phyloP scores from a whole-genome alignment of 371 early-diverging fungal genomes.

The Quaeritorhiza haematococci region DNA sequence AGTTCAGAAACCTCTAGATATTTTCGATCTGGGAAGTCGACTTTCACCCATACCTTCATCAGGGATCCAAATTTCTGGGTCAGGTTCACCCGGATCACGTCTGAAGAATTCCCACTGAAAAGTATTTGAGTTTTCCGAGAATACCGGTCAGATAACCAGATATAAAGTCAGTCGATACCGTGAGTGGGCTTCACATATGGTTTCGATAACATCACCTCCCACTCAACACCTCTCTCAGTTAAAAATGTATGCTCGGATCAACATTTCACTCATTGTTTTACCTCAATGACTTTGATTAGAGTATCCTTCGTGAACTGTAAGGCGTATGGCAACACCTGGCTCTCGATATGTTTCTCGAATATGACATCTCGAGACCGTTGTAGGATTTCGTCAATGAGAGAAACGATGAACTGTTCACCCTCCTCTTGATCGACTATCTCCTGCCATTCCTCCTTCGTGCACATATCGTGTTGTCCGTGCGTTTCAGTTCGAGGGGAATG shows the following conservation, averaged over 20 bases:
- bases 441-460: conserved; percentile 34
- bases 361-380: conserved; percentile 40
- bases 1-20: neutral
- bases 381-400: conserved; percentile 40
- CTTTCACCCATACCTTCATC: conserved; percentile 40
- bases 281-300: conserved; percentile 22
- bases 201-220: neutral
- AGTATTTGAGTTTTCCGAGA: neutral
- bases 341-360: conserved; percentile 50
- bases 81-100: conserved; percentile 35
- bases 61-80: conserved; percentile 36
- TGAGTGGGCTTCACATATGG: neutral
- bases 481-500: too few relatives aligned
- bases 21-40: neutral
- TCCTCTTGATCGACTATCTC: conserved; percentile 35
- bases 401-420: conserved; percentile 31
- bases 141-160: neutral
- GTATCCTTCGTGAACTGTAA: conserved; percentile 40
- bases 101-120: conserved; percentile 43
- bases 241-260: conserved; percentile 9
- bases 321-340: conserved; percentile 48
- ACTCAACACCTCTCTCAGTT: neutral
- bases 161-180: neutral
- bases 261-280: conserved; percentile 21
- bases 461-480: conserved; percentile 19